Percentiles rank a stretch among this genome's conserved stretches.
Conservation (phyloP, 2,329 filamentous ascomycete genomes). For the Monilinia aucupariae region DNA sequence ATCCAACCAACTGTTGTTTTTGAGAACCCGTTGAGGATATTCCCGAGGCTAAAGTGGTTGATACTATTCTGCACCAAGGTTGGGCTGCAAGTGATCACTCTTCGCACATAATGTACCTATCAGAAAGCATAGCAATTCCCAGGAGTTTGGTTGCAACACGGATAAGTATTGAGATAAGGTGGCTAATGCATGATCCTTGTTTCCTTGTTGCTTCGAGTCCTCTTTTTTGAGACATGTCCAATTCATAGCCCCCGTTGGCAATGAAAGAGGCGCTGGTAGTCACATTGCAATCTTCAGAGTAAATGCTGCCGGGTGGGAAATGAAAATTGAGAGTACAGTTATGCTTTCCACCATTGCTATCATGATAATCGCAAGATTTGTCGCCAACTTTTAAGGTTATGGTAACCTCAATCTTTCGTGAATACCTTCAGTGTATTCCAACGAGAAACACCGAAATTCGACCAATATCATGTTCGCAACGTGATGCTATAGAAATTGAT, state of each 20-base stretch:
- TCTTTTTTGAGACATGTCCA: conserved; percentile 5
- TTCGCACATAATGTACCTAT: not conserved
- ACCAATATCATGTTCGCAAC: not conserved
- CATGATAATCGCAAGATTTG: not conserved
- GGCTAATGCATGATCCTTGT: conserved; percentile 8
- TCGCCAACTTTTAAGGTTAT: no score
- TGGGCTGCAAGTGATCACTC: not conserved
- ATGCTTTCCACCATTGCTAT: not conserved
- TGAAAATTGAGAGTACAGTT: not conserved
- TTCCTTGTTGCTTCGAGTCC: not conserved
- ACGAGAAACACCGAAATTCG: not conserved
- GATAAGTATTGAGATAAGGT: conserved; percentile 5
- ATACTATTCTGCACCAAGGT: conserved; percentile 1
- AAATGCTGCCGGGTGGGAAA: not conserved
- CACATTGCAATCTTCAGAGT: not conserved
- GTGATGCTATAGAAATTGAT: not conserved
- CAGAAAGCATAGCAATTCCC: not conserved
- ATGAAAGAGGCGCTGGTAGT: not conserved
- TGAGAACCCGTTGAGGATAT: not conserved
- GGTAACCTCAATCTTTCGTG: not conserved
- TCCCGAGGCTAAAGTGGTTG: not conserved
- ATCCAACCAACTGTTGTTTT: not conserved
- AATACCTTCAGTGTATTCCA: not conserved
- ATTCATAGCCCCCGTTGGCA: not conserved
- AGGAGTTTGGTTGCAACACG: not conserved